These are phyloP conservation scores for Amborella trichopoda DNA, from an alignment of 164 flowering plant species.

Conservation along the genomic window DNA sequence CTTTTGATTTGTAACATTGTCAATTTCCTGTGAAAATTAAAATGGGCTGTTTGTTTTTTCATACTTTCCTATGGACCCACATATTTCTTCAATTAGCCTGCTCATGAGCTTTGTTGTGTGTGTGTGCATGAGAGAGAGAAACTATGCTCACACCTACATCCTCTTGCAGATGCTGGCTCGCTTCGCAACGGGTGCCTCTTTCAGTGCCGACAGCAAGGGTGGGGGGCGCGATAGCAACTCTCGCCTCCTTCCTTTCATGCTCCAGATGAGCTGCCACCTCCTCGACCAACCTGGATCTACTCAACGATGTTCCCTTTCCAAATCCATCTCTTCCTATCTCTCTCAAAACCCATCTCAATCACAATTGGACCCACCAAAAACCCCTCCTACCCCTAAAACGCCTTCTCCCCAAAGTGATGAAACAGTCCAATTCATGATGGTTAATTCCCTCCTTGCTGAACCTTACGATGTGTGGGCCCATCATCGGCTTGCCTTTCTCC, in stretches of 20 bases:
- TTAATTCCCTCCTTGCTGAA: constrained; percentile 77
- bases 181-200: constrained; percentile 93
- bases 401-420: constrained; percentile 53
- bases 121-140: too few species aligned
- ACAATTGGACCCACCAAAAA: constrained; percentile 27
- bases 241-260: constrained; percentile 81
- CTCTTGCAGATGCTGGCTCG: constrained; percentile 89
- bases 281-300: constrained; percentile 70
- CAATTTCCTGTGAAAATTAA: too few species aligned
- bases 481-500: constrained; percentile 72
- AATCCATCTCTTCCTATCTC: constrained; percentile 48
- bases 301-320: constrained; percentile 48
- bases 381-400: constrained; percentile 10
- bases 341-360: constrained; percentile 33
- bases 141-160: too few species aligned
- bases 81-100: not conserved
- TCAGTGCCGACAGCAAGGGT: constrained; percentile 79
- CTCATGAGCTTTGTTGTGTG: not conserved
- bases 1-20: too few species aligned
- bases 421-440: constrained; percentile 98
- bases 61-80: not conserved
- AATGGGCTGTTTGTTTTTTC: too few species aligned
- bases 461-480: constrained; percentile 85
- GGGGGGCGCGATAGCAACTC: constrained; percentile 98
- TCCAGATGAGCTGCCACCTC: constrained; percentile 91